Conservation (phyloP, 192 early-diverging fungal genomes). For the Coemansia sp. region DNA sequence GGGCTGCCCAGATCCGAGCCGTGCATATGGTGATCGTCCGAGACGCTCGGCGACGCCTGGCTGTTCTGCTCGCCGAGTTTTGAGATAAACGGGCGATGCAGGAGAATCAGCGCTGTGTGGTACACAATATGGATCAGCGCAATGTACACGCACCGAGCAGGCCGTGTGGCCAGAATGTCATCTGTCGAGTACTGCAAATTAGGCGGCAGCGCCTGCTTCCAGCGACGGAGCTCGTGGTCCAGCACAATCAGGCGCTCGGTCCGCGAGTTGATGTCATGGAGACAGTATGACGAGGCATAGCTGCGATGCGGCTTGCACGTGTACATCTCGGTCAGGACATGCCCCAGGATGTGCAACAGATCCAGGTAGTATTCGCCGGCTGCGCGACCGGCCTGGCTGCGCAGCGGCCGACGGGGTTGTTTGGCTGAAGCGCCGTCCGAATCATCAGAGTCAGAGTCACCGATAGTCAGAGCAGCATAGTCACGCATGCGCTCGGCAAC, state of each 20-base stretch:
- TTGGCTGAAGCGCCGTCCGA: conserved; percentile 14
- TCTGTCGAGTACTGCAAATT: conserved; percentile 42
- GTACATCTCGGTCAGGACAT: conserved; percentile 54
- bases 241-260: conserved; percentile 43
- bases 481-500: conserved; percentile 50
- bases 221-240: conserved; percentile 53
- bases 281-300: conserved; percentile 30
- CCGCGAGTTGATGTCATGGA: conserved; percentile 42
- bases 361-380: conserved; percentile 48
- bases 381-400: conserved; percentile 14
- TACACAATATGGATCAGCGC: conserved; percentile 52
- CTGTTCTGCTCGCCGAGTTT: conserved; percentile 24
- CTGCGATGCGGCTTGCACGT: conserved; percentile 47
- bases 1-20: conserved; percentile 11
- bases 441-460: conserved; percentile 37
- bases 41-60: conserved; percentile 1
- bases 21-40: neutral
- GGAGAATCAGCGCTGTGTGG: conserved; percentile 53
- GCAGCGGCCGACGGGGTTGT: conserved; percentile 6
- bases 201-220: conserved; percentile 45
- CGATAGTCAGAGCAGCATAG: conserved; percentile 36
- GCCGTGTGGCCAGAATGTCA: conserved; percentile 38
- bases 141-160: conserved; percentile 48
- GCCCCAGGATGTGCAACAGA: conserved; percentile 48
- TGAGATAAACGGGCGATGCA: conserved; percentile 56